Base-by-base conservation (phyloP, 345 rosid genomes). In the Linum tenue region DNA sequence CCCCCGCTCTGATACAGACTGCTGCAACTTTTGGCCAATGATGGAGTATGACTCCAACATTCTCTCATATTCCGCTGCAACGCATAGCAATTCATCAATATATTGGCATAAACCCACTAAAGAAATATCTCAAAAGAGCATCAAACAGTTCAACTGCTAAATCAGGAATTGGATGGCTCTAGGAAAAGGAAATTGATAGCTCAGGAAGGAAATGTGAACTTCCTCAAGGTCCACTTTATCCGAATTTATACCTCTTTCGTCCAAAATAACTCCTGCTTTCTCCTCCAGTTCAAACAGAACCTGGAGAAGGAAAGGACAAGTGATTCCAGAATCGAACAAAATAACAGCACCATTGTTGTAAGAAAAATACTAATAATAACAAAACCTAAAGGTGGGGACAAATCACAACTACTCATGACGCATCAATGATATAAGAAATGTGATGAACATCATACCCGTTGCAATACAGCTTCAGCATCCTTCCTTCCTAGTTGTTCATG, bases 401-500 rank as follows among this genome's bases (percentile, higher is more conserved):
- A 50, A 53, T 7, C 36, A 31, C 60, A 39, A 22, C 12, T 48
- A 48, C 53, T 48, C 53, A 7, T 41, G 44, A 7, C 39, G 6
- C 57, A 68, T 40, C 48, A 15, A 22, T 39, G 56, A 16, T 56
- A 22, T 16, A 42, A 51, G 31, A 43, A 44, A 59, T 42, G 37
- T 4, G 36, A 57, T 37, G 63, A 55, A 64, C 50, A 48, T 67
- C 60, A 68, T 84, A 92, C 98, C 83, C 97, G 84, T 69, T 94
- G 99, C 53, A 94, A 77, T 56, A 88, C 76, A 48, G 84, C 78
- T 82, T 94, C 99, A 31, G 96, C 79, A 74, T 94, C 99, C 79
- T 84, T 90, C 74, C 99, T 82, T 64, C 99, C 99, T 72, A 94
- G 73, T 66, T 88, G 96, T 75, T 94, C 99, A 74, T 94, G 99